Percentiles rank a stretch among this genome's conserved stretches.
These are phyloP conservation scores for Lactarius quietus DNA, from an alignment of 768 basidiomycete genomes.

Conservation along the genomic window DNA sequence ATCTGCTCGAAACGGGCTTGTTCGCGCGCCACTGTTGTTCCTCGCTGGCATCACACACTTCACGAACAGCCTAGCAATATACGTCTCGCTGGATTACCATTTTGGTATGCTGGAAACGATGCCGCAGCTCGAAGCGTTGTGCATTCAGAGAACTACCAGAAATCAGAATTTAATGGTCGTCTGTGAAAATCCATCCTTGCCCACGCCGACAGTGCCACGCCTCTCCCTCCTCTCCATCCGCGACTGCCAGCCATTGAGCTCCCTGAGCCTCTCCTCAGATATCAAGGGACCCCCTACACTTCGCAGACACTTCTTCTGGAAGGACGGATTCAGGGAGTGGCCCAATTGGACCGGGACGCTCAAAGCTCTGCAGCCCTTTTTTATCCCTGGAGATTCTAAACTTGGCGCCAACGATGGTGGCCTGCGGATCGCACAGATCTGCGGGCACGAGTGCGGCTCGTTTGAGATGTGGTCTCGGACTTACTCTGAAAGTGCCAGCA, in stretches of 20 bases:
- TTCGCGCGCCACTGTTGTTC: constrained; percentile 14
- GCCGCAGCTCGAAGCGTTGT: constrained; percentile 14
- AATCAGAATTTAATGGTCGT: neutral
- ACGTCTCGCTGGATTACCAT: neutral
- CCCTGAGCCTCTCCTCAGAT: constrained; percentile 1
- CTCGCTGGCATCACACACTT: constrained; percentile 10
- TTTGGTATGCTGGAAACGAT: constrained; percentile 1
- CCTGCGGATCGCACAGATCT: neutral
- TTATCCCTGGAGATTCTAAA: constrained; percentile 5
- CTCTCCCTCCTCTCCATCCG: constrained; percentile 12
- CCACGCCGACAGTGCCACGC: neutral
- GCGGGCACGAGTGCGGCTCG: neutral
- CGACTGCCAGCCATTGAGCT: neutral
- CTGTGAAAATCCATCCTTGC: neutral
- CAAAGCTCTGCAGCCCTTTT: neutral
- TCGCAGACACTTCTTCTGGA: constrained; percentile 16
- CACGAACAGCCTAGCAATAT: constrained; percentile 14
- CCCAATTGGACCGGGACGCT: neutral
- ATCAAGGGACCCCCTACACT: no score
- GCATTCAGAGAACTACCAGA: neutral
- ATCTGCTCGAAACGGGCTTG: neutral
- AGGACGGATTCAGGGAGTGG: no score
- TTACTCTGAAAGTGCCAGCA: neutral
- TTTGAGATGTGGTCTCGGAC: neutral
- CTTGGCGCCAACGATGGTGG: constrained; percentile 1